phyloP scores from a whole-genome alignment of 2,329 filamentous ascomycete genomes.

The Cladophialophora carrionii region DNA sequence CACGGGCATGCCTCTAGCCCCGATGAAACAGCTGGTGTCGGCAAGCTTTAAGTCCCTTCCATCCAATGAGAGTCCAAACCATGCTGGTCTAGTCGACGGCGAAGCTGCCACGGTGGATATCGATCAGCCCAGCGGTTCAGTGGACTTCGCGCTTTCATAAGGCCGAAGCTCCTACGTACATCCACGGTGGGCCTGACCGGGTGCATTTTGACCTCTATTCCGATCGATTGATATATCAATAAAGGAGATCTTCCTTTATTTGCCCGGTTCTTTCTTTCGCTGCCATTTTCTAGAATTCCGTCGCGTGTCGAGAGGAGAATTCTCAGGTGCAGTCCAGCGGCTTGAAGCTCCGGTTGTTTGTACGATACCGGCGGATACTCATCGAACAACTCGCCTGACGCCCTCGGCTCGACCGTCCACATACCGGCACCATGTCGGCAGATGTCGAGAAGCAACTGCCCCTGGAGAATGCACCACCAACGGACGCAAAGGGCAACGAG shows the following conservation, averaged over 20 bases:
- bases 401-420: not conserved
- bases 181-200: not conserved
- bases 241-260: not conserved
- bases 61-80: not conserved
- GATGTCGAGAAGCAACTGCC: conserved; percentile 23
- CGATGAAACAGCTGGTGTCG: not conserved
- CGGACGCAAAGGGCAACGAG: conserved; percentile 7
- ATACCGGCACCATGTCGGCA: conserved; percentile 17
- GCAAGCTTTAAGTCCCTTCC: not conserved
- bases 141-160: conserved; percentile 14
- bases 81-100: not conserved
- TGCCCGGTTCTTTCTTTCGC: conserved; percentile 5
- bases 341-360: not conserved
- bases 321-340: not conserved
- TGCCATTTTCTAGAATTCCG: not conserved
- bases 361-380: not conserved
- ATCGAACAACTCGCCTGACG: not conserved
- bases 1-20: not conserved
- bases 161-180: conserved; percentile 7
- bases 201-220: conserved; percentile 1
- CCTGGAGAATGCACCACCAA: not conserved
- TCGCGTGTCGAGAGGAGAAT: not conserved
- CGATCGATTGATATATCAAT: conserved; percentile 13
- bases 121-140: not conserved
- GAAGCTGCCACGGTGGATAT: not conserved